Evolutionary conservation across 75 land plant genomes (phyloP).

Genomic region (Ceratopteris richardii): DNA sequence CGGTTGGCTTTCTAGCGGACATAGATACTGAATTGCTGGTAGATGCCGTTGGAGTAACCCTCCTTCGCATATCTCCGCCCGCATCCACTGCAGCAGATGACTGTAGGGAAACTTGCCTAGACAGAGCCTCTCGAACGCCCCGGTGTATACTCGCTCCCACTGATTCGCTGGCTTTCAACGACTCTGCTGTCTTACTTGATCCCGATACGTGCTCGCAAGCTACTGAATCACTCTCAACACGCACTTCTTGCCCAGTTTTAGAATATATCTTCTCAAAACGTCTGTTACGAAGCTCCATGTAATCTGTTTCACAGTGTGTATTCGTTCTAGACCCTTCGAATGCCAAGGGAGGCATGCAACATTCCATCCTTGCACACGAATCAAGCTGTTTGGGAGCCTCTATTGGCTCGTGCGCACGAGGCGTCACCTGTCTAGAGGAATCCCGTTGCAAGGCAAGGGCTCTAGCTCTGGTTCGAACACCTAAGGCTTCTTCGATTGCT

Average conservation of each 20-base stretch:
- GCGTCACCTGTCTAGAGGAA: not conserved
- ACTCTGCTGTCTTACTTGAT: not conserved
- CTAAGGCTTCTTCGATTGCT: slow-evolving; percentile 21
- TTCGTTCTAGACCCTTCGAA: not conserved
- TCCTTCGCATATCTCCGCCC: not conserved
- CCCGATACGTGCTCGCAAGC: not conserved
- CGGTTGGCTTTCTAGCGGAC: not conserved
- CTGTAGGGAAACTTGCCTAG: not conserved
- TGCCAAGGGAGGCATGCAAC: not conserved
- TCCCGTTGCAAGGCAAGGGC: slow-evolving; percentile 12
- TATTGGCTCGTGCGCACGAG: not conserved
- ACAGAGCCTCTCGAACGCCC: not conserved
- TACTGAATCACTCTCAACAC: not conserved
- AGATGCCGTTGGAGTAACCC: slow-evolving; percentile 1
- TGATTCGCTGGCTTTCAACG: not conserved
- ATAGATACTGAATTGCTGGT: not conserved
- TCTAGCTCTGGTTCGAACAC: slow-evolving; percentile 12
- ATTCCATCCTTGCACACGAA: no score
- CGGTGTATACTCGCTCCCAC: not conserved
- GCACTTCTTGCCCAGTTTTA: not conserved
- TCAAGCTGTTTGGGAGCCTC: not conserved
- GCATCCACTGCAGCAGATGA: not conserved
- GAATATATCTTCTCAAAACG: slow-evolving; percentile 1
- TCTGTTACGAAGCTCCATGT: slow-evolving; percentile 18
- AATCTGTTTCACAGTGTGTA: not conserved